phyloP scores from a whole-genome alignment of 202 grass and related monocot genomes.

The Cymbopogon flexuosus region DNA sequence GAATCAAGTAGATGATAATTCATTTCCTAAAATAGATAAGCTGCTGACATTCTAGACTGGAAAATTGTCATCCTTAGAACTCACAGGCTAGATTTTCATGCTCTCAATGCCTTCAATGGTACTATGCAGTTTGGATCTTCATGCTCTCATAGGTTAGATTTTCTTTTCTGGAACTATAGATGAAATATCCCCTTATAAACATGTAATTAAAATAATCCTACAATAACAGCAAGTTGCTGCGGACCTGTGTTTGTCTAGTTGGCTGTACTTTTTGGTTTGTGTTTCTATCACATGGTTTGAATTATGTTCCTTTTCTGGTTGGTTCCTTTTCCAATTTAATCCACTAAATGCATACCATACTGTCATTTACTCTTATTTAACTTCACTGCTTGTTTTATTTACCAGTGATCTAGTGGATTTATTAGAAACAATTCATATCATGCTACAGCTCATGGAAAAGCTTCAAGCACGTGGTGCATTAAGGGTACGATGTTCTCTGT shows the following conservation, averaged over 20 bases:
- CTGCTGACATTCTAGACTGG: not conserved
- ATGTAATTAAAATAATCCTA: not conserved
- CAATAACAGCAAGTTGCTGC: not conserved
- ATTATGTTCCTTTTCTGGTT: constrained; percentile 13
- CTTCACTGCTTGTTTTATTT: constrained; percentile 29
- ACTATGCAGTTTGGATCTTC: constrained; percentile 12
- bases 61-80: not conserved
- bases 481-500: constrained; percentile 58
- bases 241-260: not conserved
- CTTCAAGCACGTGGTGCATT: constrained; percentile 78
- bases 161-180: not conserved
- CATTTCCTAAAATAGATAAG: not conserved
- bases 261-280: not conserved
- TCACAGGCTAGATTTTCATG: constrained; percentile 5
- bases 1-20: not conserved
- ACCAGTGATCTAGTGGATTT: constrained; percentile 91
- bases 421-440: constrained; percentile 84
- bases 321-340: constrained; percentile 10
- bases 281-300: constrained; percentile 2
- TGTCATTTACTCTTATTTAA: constrained; percentile 22
- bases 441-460: constrained; percentile 92
- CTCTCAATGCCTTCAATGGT: not conserved
- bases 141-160: not conserved
- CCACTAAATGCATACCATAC: not conserved
- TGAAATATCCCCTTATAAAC: not conserved